Conservation (phyloP, 495 filamentous ascomycete species). For the Endocarpon pusillum region DNA sequence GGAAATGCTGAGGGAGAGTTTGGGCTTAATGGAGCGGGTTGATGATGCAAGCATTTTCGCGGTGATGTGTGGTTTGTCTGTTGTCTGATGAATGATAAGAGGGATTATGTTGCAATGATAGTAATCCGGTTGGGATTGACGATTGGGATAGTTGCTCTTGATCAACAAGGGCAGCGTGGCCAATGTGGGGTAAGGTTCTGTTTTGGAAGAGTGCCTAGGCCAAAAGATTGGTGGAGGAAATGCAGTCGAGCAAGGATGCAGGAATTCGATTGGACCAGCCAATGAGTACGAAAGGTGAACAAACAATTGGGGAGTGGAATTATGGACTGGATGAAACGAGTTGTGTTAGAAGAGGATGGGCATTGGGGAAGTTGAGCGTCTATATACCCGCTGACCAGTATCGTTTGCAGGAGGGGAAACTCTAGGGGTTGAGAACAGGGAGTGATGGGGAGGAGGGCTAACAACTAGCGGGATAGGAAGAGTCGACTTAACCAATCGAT, state of each 20-base stretch:
- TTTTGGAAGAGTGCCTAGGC: conserved; percentile 14
- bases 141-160: conserved; percentile 6
- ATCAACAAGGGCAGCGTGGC: conserved; percentile 8
- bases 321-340: conserved; percentile 21
- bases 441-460: not conserved
- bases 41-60: conserved; percentile 24
- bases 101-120: conserved; percentile 1
- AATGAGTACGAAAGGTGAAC: conserved; percentile 20
- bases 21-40: conserved; percentile 23
- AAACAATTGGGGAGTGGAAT: conserved; percentile 22
- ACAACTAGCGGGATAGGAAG: not conserved
- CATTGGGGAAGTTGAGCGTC: conserved; percentile 16
- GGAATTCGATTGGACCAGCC: conserved; percentile 25
- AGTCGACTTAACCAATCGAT: too few species aligned
- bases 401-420: not conserved
- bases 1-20: conserved; percentile 32
- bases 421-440: not conserved
- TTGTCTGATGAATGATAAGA: too few species aligned
- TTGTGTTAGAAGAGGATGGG: conserved; percentile 12
- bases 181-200: conserved; percentile 18
- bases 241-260: too few species aligned
- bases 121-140: conserved; percentile 3
- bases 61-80: too few species aligned
- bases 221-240: not conserved
- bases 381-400: conserved; percentile 19